Conservation (phyloP, 73 alveolate genomes). For the Uronychia setigera region DNA sequence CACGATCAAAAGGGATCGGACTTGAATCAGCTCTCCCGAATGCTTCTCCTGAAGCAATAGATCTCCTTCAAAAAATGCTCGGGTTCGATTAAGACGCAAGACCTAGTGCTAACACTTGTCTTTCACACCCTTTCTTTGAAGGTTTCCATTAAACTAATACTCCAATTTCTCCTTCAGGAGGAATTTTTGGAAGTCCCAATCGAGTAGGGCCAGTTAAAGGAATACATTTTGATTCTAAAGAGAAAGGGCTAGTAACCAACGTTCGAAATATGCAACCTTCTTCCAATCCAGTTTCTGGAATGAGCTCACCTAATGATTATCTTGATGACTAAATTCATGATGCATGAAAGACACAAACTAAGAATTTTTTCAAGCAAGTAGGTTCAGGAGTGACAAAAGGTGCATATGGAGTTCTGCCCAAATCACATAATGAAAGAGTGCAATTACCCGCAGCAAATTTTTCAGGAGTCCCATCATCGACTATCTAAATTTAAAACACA, state of each 20-base stretch:
- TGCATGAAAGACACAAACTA: neutral
- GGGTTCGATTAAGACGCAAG: conserved; percentile 47
- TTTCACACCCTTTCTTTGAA: conserved; percentile 34
- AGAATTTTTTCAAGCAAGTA: neutral
- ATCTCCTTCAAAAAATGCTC: conserved; percentile 31
- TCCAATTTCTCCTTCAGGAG: neutral
- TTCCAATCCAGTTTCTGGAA: no score
- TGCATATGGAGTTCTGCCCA: neutral
- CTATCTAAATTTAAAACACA: neutral
- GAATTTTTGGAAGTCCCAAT: no score
- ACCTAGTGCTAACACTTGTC: conserved; percentile 48
- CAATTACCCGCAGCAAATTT: neutral
- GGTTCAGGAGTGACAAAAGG: neutral
- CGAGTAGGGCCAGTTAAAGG: neutral
- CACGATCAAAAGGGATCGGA: conserved; percentile 74
- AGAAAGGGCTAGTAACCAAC: no score
- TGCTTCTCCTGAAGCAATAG: conserved; percentile 64
- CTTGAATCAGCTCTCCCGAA: conserved; percentile 72
- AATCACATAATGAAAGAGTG: neutral
- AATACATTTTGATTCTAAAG: neutral
- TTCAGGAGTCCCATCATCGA: no score
- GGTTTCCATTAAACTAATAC: neutral
- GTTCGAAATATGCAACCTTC: no score
- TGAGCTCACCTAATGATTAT: no score
- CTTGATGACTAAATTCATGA: neutral